Conservation (phyloP, 352 stramenopile species). For the Pythium rishiriense region DNA sequence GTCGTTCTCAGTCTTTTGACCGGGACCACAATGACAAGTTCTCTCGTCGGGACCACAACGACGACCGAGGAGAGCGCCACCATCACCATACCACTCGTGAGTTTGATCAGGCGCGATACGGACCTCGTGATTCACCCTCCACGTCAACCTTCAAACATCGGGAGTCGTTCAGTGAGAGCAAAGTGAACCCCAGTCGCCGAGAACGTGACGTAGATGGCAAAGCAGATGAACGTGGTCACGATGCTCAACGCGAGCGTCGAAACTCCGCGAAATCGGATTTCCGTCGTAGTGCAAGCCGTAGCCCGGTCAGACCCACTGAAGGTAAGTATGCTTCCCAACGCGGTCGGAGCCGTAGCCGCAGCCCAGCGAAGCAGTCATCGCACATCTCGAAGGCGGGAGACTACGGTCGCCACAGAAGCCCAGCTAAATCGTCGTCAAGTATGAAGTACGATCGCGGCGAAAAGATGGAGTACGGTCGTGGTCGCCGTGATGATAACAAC, state of each 20-base stretch:
- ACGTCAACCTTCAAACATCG: conserved; percentile 1
- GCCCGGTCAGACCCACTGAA: background rate
- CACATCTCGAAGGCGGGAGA: background rate
- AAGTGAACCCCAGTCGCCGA: background rate
- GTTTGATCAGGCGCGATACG: conserved; percentile 22
- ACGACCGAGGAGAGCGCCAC: background rate
- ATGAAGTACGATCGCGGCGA: background rate
- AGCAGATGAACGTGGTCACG: background rate
- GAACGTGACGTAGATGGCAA: conserved; percentile 1
- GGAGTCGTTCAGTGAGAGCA: background rate
- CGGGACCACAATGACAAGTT: conserved; percentile 16
- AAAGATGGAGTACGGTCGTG: background rate
- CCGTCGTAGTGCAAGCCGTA: conserved; percentile 6
- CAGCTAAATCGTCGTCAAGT: conserved; percentile 1
- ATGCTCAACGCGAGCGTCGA: background rate
- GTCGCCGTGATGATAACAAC: background rate
- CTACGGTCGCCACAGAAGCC: conserved; percentile 2
- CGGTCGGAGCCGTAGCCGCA: conserved; percentile 13
- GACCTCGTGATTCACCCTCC: background rate
- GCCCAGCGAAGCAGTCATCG: background rate
- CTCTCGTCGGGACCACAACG: conserved; percentile 3
- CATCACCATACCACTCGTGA: conserved; percentile 3
- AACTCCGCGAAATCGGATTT: background rate
- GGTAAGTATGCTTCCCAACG: background rate
- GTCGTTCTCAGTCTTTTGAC: conserved; percentile 16